Evolutionary conservation across 2,329 filamentous ascomycete genomes (phyloP).

Genomic region (Aspergillus glaucus): DNA sequence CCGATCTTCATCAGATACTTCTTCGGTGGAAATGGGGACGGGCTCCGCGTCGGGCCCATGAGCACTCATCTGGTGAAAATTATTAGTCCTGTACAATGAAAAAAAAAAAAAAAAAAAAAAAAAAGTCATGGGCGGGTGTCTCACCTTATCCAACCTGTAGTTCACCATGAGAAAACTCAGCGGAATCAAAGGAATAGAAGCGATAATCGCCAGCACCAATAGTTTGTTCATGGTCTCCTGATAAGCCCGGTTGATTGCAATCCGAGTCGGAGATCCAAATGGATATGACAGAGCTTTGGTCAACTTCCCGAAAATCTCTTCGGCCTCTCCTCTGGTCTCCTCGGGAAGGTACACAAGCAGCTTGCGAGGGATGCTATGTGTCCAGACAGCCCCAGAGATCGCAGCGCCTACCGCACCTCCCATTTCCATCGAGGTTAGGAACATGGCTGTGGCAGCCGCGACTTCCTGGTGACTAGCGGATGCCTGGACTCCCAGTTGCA

Average conservation of each 20-base stretch:
- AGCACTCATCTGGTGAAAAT: slow-evolving; percentile 20
- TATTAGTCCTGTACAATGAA: slow-evolving; percentile 4
- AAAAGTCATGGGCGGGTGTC: neutral
- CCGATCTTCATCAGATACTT: slow-evolving; percentile 12
- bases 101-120: neutral
- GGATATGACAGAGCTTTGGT: slow-evolving; percentile 52
- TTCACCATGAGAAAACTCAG: slow-evolving; percentile 53
- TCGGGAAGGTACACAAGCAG: slow-evolving; percentile 48
- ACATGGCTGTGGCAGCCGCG: slow-evolving; percentile 55
- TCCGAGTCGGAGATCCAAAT: slow-evolving; percentile 50
- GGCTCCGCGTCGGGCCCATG: slow-evolving; percentile 11
- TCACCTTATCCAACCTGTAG: slow-evolving; percentile 50
- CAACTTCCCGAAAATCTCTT: slow-evolving; percentile 48
- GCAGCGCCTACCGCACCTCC: slow-evolving; percentile 56
- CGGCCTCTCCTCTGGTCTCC: slow-evolving; percentile 35
- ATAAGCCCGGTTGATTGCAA: slow-evolving; percentile 59
- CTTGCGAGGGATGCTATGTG: slow-evolving; percentile 49
- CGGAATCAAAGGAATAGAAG: slow-evolving; percentile 52
- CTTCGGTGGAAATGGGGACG: slow-evolving; percentile 5
- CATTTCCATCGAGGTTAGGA: slow-evolving; percentile 55
- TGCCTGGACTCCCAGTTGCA: slow-evolving; percentile 56
- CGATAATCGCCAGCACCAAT: slow-evolving; percentile 49
- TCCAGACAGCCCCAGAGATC: slow-evolving; percentile 61
- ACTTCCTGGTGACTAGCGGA: slow-evolving; percentile 57
- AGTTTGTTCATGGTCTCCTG: slow-evolving; percentile 59